Conservation (phyloP, 495 filamentous ascomycete species). For the Talaromyces adpressus region DNA sequence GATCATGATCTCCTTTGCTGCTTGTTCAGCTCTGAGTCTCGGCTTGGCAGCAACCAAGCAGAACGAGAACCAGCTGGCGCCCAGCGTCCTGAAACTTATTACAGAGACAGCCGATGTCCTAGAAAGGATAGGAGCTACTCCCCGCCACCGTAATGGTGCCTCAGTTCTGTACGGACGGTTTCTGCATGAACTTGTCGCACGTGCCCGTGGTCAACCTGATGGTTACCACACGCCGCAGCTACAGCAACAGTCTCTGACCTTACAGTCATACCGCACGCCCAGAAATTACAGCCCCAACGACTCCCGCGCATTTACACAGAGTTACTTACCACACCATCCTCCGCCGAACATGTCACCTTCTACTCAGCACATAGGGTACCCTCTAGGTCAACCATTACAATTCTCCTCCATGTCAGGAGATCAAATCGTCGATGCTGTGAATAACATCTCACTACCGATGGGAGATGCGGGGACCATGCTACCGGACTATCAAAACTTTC, state of each 20-base stretch:
- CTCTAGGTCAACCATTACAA: slow-evolving; percentile 42
- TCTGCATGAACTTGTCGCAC: slow-evolving; percentile 50
- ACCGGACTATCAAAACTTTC: slow-evolving; percentile 32
- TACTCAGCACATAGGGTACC: not conserved
- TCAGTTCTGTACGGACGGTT: slow-evolving; percentile 57
- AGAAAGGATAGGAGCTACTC: slow-evolving; percentile 58
- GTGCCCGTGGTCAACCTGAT: slow-evolving; percentile 14
- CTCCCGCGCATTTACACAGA: not conserved
- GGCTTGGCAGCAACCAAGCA: slow-evolving; percentile 48
- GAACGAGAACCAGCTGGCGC: slow-evolving; percentile 34
- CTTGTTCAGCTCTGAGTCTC: slow-evolving; percentile 60
- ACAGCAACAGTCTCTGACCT: not conserved
- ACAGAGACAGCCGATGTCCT: slow-evolving; percentile 63
- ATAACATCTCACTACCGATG: slow-evolving; percentile 49
- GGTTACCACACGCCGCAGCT: not conserved
- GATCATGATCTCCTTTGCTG: slow-evolving; percentile 72
- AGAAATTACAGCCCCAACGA: not conserved
- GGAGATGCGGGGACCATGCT: slow-evolving; percentile 31
- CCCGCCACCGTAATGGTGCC: slow-evolving; percentile 56
- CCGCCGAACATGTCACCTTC: not conserved
- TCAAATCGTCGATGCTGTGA: slow-evolving; percentile 56
- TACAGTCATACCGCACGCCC: not conserved
- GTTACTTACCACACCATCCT: not conserved
- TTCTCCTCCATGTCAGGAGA: slow-evolving; percentile 64
- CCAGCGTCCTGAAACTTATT: slow-evolving; percentile 60